phyloP scores from a whole-genome alignment of 176 grass and related monocot species.

The Puya raimondii region DNA sequence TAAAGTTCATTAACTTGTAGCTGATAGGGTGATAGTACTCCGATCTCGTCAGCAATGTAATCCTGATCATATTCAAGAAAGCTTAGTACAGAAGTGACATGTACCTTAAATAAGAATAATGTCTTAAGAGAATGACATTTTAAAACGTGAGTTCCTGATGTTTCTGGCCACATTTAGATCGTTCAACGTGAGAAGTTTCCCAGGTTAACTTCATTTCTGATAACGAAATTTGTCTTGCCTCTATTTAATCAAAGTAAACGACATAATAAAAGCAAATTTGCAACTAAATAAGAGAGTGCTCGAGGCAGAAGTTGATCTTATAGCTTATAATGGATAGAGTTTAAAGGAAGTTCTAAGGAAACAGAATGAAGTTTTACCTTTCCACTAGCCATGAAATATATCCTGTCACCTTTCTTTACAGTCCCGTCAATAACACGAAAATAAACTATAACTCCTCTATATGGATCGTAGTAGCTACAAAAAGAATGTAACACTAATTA shows the following conservation, averaged over 20 bases:
- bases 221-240: too few species aligned
- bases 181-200: too few species aligned
- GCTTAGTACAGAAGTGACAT: conserved; percentile 28
- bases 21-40: conserved; percentile 89
- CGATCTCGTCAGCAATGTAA: conserved; percentile 86
- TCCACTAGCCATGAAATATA: conserved; percentile 83
- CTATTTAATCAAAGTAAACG: too few species aligned
- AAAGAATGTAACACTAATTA: conserved; percentile 14
- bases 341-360: conserved; percentile 8
- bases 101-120: background rate
- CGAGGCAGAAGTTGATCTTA: background rate
- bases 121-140: background rate
- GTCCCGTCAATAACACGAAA: conserved; percentile 81
- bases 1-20: conserved; percentile 72
- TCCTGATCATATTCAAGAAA: conserved; percentile 55
- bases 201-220: too few species aligned
- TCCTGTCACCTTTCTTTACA: conserved; percentile 86
- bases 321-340: background rate
- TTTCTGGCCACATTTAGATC: too few species aligned
- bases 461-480: conserved; percentile 95
- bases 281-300: too few species aligned
- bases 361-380: conserved; percentile 42
- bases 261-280: too few species aligned
- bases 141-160: too few species aligned
- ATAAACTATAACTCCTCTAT: conserved; percentile 96